Conservation (phyloP, 352 stramenopile species). For the Phytophthora sp. region DNA sequence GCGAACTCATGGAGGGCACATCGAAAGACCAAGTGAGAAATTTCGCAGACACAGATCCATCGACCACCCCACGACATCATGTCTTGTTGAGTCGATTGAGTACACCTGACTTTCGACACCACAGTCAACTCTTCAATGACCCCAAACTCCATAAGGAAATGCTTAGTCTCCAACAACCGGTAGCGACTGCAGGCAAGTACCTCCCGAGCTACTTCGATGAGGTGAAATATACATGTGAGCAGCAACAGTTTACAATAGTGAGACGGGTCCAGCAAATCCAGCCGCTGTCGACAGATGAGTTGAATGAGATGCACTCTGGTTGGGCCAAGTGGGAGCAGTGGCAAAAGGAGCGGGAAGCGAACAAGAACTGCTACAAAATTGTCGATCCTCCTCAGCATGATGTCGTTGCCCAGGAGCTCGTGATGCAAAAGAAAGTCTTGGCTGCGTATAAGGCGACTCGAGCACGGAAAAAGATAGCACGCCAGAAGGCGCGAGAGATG, state of each 20-base stretch:
- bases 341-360: slow-evolving; percentile 56
- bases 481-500: slow-evolving; percentile 58
- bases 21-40: slow-evolving; percentile 19
- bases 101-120: slow-evolving; percentile 5
- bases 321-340: slow-evolving; percentile 55
- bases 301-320: slow-evolving; percentile 46
- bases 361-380: slow-evolving; percentile 74
- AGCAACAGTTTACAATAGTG: slow-evolving; percentile 50
- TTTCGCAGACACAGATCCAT: background rate
- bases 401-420: slow-evolving; percentile 49
- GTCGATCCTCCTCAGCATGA: slow-evolving; percentile 61
- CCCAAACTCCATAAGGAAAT: slow-evolving; percentile 45
- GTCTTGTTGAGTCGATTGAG: slow-evolving; percentile 37
- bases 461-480: slow-evolving; percentile 64
- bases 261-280: slow-evolving; percentile 54
- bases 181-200: slow-evolving; percentile 55
- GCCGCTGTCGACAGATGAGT: slow-evolving; percentile 40
- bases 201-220: slow-evolving; percentile 44
- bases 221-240: slow-evolving; percentile 7
- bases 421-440: slow-evolving; percentile 74
- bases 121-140: slow-evolving; percentile 47
- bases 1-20: slow-evolving; percentile 29
- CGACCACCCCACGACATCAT: background rate
- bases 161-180: slow-evolving; percentile 36
- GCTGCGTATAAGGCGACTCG: slow-evolving; percentile 70